phyloP scores from a whole-genome alignment of 352 stramenopile genomes.

The Phytophthora macrochlamydospora region DNA sequence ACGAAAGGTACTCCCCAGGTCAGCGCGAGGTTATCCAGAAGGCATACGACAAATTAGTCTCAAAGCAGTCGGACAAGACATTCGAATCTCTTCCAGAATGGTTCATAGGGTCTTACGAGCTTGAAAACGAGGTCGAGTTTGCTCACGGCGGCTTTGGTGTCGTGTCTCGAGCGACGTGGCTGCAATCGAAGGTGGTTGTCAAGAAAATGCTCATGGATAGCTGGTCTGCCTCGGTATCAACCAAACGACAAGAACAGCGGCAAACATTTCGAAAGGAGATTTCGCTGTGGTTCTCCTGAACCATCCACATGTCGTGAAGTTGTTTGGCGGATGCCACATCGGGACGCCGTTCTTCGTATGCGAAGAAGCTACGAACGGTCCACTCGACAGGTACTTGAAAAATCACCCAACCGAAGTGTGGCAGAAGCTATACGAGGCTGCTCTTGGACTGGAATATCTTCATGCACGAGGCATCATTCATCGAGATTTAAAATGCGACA shows the following conservation, averaged over 20 bases:
- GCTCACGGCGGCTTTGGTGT: neutral
- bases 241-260: neutral
- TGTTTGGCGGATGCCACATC: no score
- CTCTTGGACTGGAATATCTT: neutral
- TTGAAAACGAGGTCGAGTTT: constrained; percentile 6
- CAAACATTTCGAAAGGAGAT: constrained; percentile 11
- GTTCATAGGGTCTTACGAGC: constrained; percentile 7
- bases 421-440: neutral
- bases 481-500: neutral
- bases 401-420: neutral
- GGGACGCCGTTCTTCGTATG: no score
- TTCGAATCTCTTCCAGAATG: neutral
- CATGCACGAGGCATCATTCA: neutral
- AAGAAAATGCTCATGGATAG: constrained; percentile 5
- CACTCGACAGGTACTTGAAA: neutral
- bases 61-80: neutral
- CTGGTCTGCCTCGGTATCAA: neutral
- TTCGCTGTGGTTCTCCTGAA: constrained; percentile 30
- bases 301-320: neutral
- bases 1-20: neutral
- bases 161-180: constrained; percentile 11
- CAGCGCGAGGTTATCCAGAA: neutral
- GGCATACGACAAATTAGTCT: neutral
- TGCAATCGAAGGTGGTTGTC: constrained; percentile 12
- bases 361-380: neutral